Base-by-base conservation (phyloP, 805 yeast genomes). In the Candida incommunis region DNA sequence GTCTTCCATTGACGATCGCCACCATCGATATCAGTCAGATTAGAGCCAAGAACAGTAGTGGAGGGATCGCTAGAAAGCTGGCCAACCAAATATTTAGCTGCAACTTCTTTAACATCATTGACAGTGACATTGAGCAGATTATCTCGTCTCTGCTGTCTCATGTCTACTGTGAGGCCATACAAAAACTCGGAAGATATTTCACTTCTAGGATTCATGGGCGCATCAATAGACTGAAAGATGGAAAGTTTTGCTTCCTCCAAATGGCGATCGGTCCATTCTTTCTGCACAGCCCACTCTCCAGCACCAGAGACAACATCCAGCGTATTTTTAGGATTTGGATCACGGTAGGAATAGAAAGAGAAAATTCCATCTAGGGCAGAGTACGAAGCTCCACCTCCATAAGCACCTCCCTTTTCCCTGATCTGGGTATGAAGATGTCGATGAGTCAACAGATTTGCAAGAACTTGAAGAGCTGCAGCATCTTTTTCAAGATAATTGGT, bases 341-440 rank as follows among this genome's bases (percentile, higher is more conserved):
- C 98, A 53, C 98, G 74, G 66, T 90, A 92, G 0, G 97, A 87
- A 64, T 82, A 92, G 64, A 72, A 86, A 26, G 82, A 74, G 55
- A 90, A 76, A 2, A 79, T 54, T 0, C 96, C 97, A 43, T 82
- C 85, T 21, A 84, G 59, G 0, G 90, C 86, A 58, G 80, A 83
- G 60, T 80, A 92, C 4, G 74, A 65, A 3, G 94, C 82, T 3
- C 98, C 98, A 3, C 95, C 97, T 4, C 98, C 98, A 58, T 92
- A 92, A 0, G 98, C 98, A 48, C 98, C 98, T 46, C 95, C 95
- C 56, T 90, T 78, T 58, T 92, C 98, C 52, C 98, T 75, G 31
- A 92, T 78, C 51, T 87, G 95, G 11, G 85, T 75, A 61, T 92
- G 98, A 42, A 92, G 66, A 52, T 83, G 76, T 56, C 82, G 84